Evolutionary conservation across 208 protist genomes (phyloP).

Genomic region (Leishmania arabica): DNA sequence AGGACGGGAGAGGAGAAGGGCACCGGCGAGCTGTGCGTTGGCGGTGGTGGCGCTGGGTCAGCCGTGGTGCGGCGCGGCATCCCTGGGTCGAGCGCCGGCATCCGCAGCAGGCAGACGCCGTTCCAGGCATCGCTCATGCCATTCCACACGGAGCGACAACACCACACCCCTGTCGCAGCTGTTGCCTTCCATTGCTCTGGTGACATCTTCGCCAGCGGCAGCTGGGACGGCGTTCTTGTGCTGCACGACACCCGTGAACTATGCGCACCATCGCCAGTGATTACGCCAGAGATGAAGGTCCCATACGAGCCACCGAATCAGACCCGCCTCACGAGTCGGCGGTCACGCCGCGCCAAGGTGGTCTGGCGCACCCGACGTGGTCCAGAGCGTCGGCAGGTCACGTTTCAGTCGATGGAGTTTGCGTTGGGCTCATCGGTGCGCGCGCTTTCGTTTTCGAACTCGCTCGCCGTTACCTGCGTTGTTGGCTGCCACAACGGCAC

Average conservation of each 20-base stretch:
- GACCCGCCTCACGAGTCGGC: background rate
- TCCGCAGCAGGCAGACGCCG: background rate
- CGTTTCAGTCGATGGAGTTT: constrained; percentile 22
- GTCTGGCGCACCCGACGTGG: constrained; percentile 20
- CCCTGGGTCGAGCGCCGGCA: background rate
- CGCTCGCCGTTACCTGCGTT: constrained; percentile 78
- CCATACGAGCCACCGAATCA: background rate
- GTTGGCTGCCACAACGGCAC: constrained; percentile 63
- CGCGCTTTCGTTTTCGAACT: constrained; percentile 55
- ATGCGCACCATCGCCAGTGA: constrained; percentile 14
- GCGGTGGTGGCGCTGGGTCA: background rate
- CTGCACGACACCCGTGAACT: constrained; percentile 49
- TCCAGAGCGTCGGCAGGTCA: constrained; percentile 10
- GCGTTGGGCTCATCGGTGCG: constrained; percentile 49
- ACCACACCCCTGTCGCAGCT: constrained; percentile 56
- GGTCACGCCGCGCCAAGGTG: background rate
- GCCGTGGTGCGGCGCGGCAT: background rate
- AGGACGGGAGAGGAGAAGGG: background rate
- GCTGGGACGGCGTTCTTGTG: constrained; percentile 67
- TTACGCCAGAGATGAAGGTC: constrained; percentile 7
- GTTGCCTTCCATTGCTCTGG: constrained; percentile 68
- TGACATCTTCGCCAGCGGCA: constrained; percentile 72
- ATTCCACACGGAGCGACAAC: constrained; percentile 61
- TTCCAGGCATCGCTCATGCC: constrained; percentile 20
- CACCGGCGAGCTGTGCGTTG: background rate